Evolutionary conservation across 345 rosid species (phyloP).

Genomic region (Boechera divaricarpa): DNA sequence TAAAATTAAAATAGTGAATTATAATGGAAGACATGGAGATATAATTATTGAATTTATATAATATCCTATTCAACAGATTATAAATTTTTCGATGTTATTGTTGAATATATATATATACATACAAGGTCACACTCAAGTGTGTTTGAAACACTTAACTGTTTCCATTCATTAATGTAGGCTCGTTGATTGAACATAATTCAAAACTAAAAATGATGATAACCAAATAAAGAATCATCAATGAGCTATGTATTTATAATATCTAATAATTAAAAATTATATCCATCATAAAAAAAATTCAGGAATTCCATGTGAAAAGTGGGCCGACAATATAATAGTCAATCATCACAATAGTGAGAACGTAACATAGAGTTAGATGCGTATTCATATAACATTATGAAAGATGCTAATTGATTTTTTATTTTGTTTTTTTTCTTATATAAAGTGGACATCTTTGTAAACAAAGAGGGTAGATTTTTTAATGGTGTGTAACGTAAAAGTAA

Average conservation of each 20-base stretch:
- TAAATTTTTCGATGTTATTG: neutral
- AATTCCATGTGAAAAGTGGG: slow-evolving; percentile 34
- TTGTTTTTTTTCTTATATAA: neutral
- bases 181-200: slow-evolving; percentile 37
- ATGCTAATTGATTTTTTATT: neutral
- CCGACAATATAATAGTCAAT: slow-evolving; percentile 41
- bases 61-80: neutral
- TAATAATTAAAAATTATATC: slow-evolving; percentile 20
- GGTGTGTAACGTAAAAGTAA: slow-evolving; percentile 36
- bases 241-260: slow-evolving; percentile 13
- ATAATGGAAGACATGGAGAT: too few relatives aligned
- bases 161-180: slow-evolving; percentile 21
- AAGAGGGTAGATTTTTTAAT: slow-evolving; percentile 15
- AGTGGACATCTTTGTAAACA: slow-evolving; percentile 39
- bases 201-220: slow-evolving; percentile 26
- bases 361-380: slow-evolving; percentile 24
- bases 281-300: slow-evolving; percentile 10
- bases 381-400: slow-evolving; percentile 29
- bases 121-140: slow-evolving; percentile 22
- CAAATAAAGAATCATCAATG: slow-evolving; percentile 23
- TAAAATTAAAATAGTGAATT: neutral
- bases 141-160: slow-evolving; percentile 18
- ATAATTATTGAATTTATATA: too few relatives aligned
- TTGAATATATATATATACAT: neutral
- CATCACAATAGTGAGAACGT: slow-evolving; percentile 29